A percentile compares a stretch with the other conserved stretches of the same genome.
These are phyloP conservation scores for Schwanniomyces pseudopolymorphus DNA, from an alignment of 805 yeast genomes.

Conservation along the genomic window DNA sequence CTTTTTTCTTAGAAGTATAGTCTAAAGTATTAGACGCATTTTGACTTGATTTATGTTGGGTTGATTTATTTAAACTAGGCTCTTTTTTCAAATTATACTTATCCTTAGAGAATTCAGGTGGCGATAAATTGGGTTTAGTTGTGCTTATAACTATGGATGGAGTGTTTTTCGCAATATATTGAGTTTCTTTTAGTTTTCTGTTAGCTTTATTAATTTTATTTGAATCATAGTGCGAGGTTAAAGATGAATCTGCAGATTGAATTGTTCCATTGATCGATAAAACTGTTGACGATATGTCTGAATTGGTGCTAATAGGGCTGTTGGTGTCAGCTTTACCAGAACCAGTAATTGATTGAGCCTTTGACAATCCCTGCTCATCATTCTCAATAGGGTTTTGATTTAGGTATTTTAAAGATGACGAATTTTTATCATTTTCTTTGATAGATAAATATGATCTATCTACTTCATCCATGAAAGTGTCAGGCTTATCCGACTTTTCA, in stretches of 20 bases:
- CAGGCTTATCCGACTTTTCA: neutral
- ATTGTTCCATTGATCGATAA: conserved; percentile 27
- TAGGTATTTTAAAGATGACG: neutral
- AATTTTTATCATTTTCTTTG: neutral
- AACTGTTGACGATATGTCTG: conserved; percentile 28
- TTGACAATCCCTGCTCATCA: neutral
- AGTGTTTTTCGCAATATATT: neutral
- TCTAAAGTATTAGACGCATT: neutral
- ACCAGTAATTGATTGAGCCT: neutral
- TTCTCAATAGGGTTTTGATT: neutral
- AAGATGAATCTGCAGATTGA: conserved; percentile 29
- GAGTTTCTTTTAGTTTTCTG: neutral
- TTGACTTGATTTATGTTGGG: neutral
- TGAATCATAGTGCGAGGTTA: conserved; percentile 17
- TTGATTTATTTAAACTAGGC: neutral
- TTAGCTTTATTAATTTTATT: conserved; percentile 6
- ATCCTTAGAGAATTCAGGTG: neutral
- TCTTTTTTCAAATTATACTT: neutral
- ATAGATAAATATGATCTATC: neutral
- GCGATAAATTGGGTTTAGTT: neutral
- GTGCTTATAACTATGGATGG: neutral
- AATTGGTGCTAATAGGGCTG: conserved; percentile 27
- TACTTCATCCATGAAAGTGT: neutral
- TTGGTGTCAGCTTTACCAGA: conserved; percentile 11
- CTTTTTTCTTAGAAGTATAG: neutral